phyloP scores from a whole-genome alignment of 2,329 filamentous ascomycete species.

The Tolypocladium sp. region DNA sequence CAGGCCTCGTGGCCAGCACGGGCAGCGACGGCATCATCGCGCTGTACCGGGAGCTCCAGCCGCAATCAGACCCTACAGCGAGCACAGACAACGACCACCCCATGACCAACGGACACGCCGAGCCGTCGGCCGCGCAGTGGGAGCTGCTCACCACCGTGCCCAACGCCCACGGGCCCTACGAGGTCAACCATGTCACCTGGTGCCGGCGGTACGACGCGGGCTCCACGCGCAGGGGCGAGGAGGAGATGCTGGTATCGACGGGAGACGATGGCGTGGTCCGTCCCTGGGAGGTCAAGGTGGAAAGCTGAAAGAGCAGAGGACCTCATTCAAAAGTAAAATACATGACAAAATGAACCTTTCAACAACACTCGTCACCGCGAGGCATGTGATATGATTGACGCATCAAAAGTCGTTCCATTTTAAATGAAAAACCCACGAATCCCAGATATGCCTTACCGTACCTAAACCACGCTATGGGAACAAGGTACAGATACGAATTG shows the following conservation, averaged over 20 bases:
- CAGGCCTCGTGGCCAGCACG: constrained; percentile 74
- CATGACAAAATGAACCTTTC: background rate
- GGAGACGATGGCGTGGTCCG: constrained; percentile 86
- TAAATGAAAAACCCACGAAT: background rate
- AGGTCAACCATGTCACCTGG: constrained; percentile 90
- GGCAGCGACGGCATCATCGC: constrained; percentile 79
- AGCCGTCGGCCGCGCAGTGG: constrained; percentile 40
- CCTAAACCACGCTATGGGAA: constrained; percentile 3
- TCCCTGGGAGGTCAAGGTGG: constrained; percentile 58
- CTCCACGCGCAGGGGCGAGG: constrained; percentile 41
- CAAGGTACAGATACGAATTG: constrained; percentile 3
- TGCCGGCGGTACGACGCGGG: constrained; percentile 65
- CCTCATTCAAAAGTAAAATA: background rate
- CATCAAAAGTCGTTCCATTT: background rate
- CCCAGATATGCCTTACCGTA: constrained; percentile 2
- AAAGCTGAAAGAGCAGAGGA: background rate
- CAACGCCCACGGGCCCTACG: constrained; percentile 81
- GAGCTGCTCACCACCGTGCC: constrained; percentile 57
- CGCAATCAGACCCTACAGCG: constrained; percentile 11
- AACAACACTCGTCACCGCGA: background rate
- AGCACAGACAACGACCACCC: constrained; percentile 1
- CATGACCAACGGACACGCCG: background rate
- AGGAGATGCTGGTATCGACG: constrained; percentile 84
- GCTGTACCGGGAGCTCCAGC: constrained; percentile 59
- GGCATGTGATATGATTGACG: background rate